phyloP scores from a whole-genome alignment of 1,139 yeast species.

The Pneumocystis canis region DNA sequence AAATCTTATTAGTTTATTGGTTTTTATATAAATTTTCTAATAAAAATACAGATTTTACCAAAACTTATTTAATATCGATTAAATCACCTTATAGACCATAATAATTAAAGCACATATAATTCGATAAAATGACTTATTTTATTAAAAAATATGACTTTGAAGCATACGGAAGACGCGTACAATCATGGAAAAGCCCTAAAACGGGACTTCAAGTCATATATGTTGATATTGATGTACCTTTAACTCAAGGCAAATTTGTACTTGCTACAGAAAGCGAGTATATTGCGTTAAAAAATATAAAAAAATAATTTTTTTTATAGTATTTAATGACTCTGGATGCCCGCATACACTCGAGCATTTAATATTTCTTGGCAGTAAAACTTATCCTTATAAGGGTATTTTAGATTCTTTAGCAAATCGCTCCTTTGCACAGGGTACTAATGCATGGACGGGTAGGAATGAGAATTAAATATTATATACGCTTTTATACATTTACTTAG shows the following conservation, averaged over 20 bases:
- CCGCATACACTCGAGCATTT: conserved; percentile 91
- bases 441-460: conserved; percentile 64
- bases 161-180: conserved; percentile 23
- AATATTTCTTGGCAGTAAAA: conserved; percentile 83
- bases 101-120: background rate
- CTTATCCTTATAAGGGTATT: conserved; percentile 82
- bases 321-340: conserved; percentile 69
- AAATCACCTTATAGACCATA: background rate
- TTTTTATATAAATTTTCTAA: no score
- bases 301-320: no score
- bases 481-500: conserved; percentile 19
- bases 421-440: conserved; percentile 62
- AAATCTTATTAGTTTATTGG: no score
- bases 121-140: background rate
- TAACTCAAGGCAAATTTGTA: conserved; percentile 85
- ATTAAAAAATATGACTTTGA: background rate
- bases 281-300: no score
- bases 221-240: conserved; percentile 69
- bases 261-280: conserved; percentile 65
- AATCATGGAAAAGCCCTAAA: conserved; percentile 56
- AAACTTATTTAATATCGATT: no score
- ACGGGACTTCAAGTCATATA: conserved; percentile 75
- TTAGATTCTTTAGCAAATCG: conserved; percentile 76
- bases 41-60: no score
- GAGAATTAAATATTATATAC: background rate